phyloP scores from a whole-genome alignment of 106 monocot genomes.

The Gastrodia elata region DNA sequence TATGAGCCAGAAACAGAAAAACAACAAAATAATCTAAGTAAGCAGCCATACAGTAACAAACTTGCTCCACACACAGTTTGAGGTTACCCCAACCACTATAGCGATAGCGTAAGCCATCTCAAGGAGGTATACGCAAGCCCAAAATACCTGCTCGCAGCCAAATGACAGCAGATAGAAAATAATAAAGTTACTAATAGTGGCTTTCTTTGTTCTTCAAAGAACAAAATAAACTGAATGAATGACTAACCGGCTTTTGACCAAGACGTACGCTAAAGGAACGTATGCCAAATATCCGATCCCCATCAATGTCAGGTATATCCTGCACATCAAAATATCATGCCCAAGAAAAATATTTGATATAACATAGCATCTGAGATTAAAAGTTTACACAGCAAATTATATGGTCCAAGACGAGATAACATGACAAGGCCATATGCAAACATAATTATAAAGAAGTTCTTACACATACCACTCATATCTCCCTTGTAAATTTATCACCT shows the following conservation, averaged over 20 bases:
- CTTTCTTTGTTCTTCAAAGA: not conserved
- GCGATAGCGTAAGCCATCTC: constrained; percentile 78
- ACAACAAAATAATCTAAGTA: not conserved
- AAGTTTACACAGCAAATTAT: constrained; percentile 25
- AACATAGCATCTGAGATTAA: constrained; percentile 92
- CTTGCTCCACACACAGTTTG: constrained; percentile 80
- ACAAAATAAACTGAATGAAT: not conserved
- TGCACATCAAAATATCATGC: constrained; percentile 16
- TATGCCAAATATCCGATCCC: constrained; percentile 90
- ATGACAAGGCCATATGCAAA: not conserved
- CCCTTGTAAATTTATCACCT: too few relatives aligned
- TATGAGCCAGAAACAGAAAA: not conserved
- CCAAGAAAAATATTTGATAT: not conserved
- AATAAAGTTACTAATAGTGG: not conserved
- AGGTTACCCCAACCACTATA: constrained; percentile 59
- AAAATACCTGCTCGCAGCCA: constrained; percentile 61
- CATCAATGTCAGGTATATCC: constrained; percentile 99
- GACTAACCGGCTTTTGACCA: constrained; percentile 63
- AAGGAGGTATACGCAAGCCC: constrained; percentile 86
- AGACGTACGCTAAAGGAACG: constrained; percentile 82
- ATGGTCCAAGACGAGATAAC: not conserved
- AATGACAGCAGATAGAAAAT: not conserved
- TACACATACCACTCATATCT: too few relatives aligned
- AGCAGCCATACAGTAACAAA: constrained; percentile 43
- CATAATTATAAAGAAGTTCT: too few relatives aligned